Conservation (phyloP, 352 stramenopile species). For the Phytophthora syringae region DNA sequence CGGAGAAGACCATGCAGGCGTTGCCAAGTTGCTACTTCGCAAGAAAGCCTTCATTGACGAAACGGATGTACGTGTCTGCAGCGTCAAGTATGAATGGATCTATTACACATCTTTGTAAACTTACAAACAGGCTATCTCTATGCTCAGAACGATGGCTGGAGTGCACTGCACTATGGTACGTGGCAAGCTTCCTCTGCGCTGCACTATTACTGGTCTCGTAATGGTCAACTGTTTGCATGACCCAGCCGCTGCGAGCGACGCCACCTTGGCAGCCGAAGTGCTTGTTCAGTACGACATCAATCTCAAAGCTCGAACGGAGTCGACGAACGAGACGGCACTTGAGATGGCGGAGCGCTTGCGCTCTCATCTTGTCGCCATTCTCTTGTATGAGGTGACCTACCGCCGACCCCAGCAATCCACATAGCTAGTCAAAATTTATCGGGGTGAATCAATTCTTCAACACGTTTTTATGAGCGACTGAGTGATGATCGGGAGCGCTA, state of each 20-base stretch:
- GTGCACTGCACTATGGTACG: constrained; percentile 80
- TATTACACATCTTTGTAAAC: constrained; percentile 12
- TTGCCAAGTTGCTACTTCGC: constrained; percentile 66
- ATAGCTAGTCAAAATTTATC: background rate
- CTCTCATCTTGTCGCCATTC: constrained; percentile 75
- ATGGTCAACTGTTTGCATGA: background rate
- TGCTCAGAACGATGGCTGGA: constrained; percentile 75
- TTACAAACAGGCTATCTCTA: constrained; percentile 14
- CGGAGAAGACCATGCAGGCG: constrained; percentile 66
- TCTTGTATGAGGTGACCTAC: constrained; percentile 80
- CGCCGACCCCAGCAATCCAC: constrained; percentile 34
- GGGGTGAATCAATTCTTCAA: constrained; percentile 23
- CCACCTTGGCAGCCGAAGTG: constrained; percentile 68
- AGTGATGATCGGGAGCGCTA: constrained; percentile 93
- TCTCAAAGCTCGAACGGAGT: constrained; percentile 63
- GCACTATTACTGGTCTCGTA: constrained; percentile 8
- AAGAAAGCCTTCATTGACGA: constrained; percentile 84
- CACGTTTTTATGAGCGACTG: constrained; percentile 91
- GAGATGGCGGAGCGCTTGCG: constrained; percentile 80
- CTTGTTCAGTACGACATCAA: constrained; percentile 70
- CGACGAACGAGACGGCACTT: constrained; percentile 77
- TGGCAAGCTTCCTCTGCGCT: constrained; percentile 5
- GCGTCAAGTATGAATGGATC: background rate
- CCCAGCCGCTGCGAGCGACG: constrained; percentile 71
- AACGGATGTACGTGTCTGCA: constrained; percentile 62